Evolutionary conservation across 2,329 filamentous ascomycete species (phyloP).

Genomic region (Ophiostoma tasmaniense): DNA sequence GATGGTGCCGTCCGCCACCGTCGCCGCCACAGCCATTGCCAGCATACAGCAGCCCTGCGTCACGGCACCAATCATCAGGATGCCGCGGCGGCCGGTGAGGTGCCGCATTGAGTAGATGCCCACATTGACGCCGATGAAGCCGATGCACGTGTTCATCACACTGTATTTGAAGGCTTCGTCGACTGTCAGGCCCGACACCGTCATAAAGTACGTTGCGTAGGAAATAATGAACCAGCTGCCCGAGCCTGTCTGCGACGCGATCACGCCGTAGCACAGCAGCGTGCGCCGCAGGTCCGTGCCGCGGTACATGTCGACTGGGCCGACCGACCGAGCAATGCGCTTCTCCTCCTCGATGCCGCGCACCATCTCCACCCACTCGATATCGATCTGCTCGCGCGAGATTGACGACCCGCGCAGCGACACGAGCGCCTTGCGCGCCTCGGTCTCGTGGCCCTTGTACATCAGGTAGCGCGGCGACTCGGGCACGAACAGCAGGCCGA

Average conservation of each 20-base stretch:
- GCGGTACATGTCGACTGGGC: constrained; percentile 32
- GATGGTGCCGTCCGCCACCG: constrained; percentile 24
- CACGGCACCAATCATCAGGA: constrained; percentile 39
- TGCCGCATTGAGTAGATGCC: constrained; percentile 42
- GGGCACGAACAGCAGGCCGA: constrained; percentile 38
- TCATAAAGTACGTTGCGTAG: constrained; percentile 42
- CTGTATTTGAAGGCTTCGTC: constrained; percentile 40
- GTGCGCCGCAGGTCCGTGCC: constrained; percentile 41
- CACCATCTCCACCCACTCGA: constrained; percentile 34
- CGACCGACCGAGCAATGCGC: constrained; percentile 26
- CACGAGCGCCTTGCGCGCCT: constrained; percentile 27
- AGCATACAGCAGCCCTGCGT: constrained; percentile 38
- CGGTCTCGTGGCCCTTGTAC: constrained; percentile 25
- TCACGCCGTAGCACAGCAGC: constrained; percentile 40
- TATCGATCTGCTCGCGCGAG: constrained; percentile 27
- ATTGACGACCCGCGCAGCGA: constrained; percentile 27
- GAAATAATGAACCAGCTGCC: constrained; percentile 44
- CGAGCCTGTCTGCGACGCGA: constrained; percentile 36
- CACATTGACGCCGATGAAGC: constrained; percentile 40
- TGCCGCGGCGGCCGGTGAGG: constrained; percentile 37
- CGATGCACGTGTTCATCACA: constrained; percentile 42
- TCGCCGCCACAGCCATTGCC: constrained; percentile 33
- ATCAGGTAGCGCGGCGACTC: constrained; percentile 39
- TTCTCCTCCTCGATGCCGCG: constrained; percentile 33
- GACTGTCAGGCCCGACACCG: constrained; percentile 33